Evolutionary conservation across 2,329 filamentous ascomycete genomes (phyloP), one percentile per base, ranked within the genome.

Genomic region (Diaporthe citri): DNA sequence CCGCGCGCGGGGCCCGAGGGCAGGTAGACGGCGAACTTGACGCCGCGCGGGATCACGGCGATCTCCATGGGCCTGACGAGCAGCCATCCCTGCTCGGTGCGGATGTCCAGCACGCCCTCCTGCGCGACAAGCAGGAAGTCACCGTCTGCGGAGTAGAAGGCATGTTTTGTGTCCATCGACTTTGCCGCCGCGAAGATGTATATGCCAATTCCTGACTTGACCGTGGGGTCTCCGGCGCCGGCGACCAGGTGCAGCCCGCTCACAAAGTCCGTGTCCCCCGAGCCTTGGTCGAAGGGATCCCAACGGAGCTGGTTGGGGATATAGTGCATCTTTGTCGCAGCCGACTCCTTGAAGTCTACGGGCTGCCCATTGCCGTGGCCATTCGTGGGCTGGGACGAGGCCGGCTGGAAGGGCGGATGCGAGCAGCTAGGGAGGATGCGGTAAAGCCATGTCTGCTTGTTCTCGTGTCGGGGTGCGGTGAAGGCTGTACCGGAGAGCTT

Each of bases 121-220:
- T 96, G 94, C 2, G 93, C 88, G 20, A 96, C 93, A 76, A 96
- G 92, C 73, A 96, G 84, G 79, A 95, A 90, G 81, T 96, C 94
- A 17, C 94, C 94, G 80, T 96, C 94, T 0, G 95, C 93, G 4
- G 93, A 96, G 87, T 96, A 97, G 82, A 96, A 97, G 0, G 94
- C 94, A 67, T 93, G 93, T 52, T 90, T 89, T n/a, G 88, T 85
- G 66, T 88, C 87, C 95, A 98, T 97, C 80, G 92, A 91, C 82
- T 90, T 92, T 28, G 94, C 94, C 0, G 93, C 94, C 1, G 93
- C 93, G 81, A 94, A 97, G 74, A 97, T 90, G 82, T 94, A 92
- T 76, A 97, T 95, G 31, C 94, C 95, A 56, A 97, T 79, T 0
- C 95, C 95, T 25, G 90, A 87, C 84, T 97, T 97, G 82, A 93